Conservation (phyloP, 257 asterid genomes). For the Jacaranda copaia region DNA sequence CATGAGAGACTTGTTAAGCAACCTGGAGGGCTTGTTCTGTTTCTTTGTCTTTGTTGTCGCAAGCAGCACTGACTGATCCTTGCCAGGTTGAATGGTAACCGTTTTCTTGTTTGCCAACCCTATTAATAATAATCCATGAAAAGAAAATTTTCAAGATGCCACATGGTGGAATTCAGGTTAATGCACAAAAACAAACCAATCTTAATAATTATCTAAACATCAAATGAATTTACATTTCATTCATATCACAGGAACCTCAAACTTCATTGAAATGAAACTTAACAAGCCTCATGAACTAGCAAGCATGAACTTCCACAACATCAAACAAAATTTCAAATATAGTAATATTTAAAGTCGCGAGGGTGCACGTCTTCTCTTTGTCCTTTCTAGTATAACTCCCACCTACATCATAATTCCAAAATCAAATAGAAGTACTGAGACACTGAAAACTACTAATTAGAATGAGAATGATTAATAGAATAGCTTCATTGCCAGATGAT, state of each 20-base stretch:
- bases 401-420: background rate
- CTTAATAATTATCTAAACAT: background rate
- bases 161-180: background rate
- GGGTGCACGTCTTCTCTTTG: background rate
- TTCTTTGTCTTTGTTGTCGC: conserved; percentile 92
- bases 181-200: background rate
- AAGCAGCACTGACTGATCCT: conserved; percentile 76
- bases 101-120: conserved; percentile 99
- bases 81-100: conserved; percentile 80
- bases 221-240: background rate
- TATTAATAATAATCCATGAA: conserved; percentile 28
- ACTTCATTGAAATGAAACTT: background rate
- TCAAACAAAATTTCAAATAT: background rate
- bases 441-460: background rate
- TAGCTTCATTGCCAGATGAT: too few species aligned
- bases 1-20: conserved; percentile 84
- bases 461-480: background rate
- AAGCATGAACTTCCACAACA: background rate
- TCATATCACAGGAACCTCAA: background rate
- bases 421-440: background rate
- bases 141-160: background rate
- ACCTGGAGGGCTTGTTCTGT: conserved; percentile 75
- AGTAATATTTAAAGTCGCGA: background rate
- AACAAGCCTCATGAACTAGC: background rate
- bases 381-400: background rate